Conservation (phyloP, 495 filamentous ascomycete species). For the Evernia prunastri region DNA sequence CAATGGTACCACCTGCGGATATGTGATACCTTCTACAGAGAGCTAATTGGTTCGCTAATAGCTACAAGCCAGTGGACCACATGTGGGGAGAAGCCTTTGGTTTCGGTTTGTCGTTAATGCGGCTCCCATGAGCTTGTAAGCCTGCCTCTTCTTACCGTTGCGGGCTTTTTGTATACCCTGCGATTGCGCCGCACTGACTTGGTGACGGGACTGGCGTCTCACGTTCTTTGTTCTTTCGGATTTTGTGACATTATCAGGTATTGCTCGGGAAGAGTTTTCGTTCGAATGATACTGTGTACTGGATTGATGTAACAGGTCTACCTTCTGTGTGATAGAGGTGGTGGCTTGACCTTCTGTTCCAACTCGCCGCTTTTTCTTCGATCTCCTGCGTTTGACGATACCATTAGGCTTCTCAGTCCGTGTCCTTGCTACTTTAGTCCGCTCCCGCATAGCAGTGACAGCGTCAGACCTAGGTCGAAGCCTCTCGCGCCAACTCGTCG, state of each 20-base stretch:
- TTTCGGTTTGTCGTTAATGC: slow-evolving; percentile 2
- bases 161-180: slow-evolving; percentile 9
- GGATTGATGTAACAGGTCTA: slow-evolving; percentile 6
- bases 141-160: slow-evolving; percentile 2
- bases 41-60: slow-evolving; percentile 7
- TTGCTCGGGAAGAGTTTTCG: slow-evolving; percentile 10
- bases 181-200: slow-evolving; percentile 6
- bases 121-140: slow-evolving; percentile 4
- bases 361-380: slow-evolving; percentile 13
- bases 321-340: slow-evolving; percentile 11
- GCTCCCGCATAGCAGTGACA: slow-evolving; percentile 1
- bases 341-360: slow-evolving; percentile 14
- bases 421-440: slow-evolving; percentile 8
- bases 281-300: slow-evolving; percentile 16
- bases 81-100: slow-evolving; percentile 1
- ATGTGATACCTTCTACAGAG: slow-evolving; percentile 11
- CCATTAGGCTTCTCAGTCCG: slow-evolving; percentile 14
- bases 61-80: no score
- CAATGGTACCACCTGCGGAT: slow-evolving; percentile 13
- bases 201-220: slow-evolving; percentile 6
- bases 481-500: slow-evolving; percentile 13
- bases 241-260: slow-evolving; percentile 6
- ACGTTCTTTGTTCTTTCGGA: not conserved
- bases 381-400: slow-evolving; percentile 19
- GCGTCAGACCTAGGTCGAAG: slow-evolving; percentile 17